Evolutionary conservation across 1,284 basidiomycete species (phyloP).

Genomic region (Stereum hirsutum): DNA sequence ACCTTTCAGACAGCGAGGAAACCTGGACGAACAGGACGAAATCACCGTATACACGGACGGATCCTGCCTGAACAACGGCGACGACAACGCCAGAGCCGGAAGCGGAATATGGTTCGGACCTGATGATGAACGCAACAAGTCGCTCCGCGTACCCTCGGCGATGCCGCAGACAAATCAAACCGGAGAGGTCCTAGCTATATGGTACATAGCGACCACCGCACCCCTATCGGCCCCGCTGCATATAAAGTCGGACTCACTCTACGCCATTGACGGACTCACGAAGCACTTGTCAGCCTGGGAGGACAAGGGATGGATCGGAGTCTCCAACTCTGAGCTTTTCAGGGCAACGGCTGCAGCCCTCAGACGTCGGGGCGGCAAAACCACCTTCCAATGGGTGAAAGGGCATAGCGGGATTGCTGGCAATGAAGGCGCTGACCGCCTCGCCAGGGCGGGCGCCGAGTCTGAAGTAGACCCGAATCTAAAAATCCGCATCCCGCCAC

Average conservation of each 20-base stretch:
- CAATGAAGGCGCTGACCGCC: slow-evolving; percentile 17
- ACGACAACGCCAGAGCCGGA: too few relatives aligned
- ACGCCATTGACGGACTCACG: slow-evolving; percentile 14
- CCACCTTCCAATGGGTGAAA: slow-evolving; percentile 18
- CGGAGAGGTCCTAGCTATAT: too few relatives aligned
- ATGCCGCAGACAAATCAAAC: too few relatives aligned
- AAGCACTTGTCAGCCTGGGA: slow-evolving; percentile 13
- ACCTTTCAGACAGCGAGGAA: too few relatives aligned
- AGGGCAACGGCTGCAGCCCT: slow-evolving; percentile 9
- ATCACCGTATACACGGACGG: too few relatives aligned
- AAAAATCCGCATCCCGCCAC: slow-evolving; percentile 4
- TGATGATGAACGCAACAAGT: too few relatives aligned
- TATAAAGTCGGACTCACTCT: slow-evolving; percentile 12
- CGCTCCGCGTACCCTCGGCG: too few relatives aligned
- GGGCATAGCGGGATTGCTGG: slow-evolving; percentile 15
- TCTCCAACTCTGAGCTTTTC: slow-evolving; percentile 9
- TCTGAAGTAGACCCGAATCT: slow-evolving; percentile 4
- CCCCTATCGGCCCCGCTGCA: slow-evolving; percentile 1
- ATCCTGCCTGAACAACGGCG: too few relatives aligned
- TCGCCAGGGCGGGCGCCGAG: slow-evolving; percentile 13
- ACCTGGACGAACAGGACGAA: too few relatives aligned
- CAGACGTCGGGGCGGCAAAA: slow-evolving; percentile 10
- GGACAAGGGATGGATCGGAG: slow-evolving; percentile 14
- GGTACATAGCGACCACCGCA: too few relatives aligned
- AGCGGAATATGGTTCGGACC: too few relatives aligned